A percentile compares a stretch with the other conserved stretches of the same genome.
Conservation (phyloP, 2,329 filamentous ascomycete species). For the Trichoderma lentiforme region DNA sequence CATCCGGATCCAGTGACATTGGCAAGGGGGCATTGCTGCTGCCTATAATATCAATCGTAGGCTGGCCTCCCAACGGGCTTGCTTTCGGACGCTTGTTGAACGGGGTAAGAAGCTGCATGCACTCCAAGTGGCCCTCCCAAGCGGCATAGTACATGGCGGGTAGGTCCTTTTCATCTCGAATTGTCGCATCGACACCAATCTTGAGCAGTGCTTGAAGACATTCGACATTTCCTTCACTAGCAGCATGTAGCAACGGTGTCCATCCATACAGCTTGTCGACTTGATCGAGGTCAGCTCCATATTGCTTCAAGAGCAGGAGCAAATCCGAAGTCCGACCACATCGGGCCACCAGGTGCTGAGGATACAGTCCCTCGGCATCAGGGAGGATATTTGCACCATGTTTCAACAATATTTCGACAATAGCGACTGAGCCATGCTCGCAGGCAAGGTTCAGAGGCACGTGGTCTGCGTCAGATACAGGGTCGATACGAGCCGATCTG, state of each 20-base stretch:
- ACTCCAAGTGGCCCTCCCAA: slow-evolving; percentile 94
- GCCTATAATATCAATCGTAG: slow-evolving; percentile 42
- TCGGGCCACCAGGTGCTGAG: slow-evolving; percentile 92
- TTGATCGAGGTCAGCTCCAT: slow-evolving; percentile 87
- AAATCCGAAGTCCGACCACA: slow-evolving; percentile 80
- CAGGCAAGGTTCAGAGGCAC: slow-evolving; percentile 93
- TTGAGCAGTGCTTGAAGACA: slow-evolving; percentile 80
- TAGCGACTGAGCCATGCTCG: slow-evolving; percentile 81
- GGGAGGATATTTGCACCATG: slow-evolving; percentile 80
- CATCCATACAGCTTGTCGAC: slow-evolving; percentile 94
- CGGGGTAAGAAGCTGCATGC: slow-evolving; percentile 81
- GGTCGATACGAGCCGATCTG: slow-evolving; percentile 79
- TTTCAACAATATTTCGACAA: slow-evolving; percentile 80
- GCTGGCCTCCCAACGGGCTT: slow-evolving; percentile 45
- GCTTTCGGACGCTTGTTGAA: slow-evolving; percentile 45
- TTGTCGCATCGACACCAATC: slow-evolving; percentile 72
- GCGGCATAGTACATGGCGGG: slow-evolving; percentile 98
- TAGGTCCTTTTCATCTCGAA: slow-evolving; percentile 86
- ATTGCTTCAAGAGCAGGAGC: slow-evolving; percentile 74
- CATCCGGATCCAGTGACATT: slow-evolving; percentile 74
- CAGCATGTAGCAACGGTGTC: slow-evolving; percentile 94
- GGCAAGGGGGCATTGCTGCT: slow-evolving; percentile 52
- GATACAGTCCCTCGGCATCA: slow-evolving; percentile 92
- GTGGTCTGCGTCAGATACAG: slow-evolving; percentile 81
- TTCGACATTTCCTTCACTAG: slow-evolving; percentile 89